A percentile compares a stretch with the other conserved stretches of the same genome.
phyloP scores from a whole-genome alignment of 225 moss, liverwort and hornwort species.

The Thuidium tamariscinum region DNA sequence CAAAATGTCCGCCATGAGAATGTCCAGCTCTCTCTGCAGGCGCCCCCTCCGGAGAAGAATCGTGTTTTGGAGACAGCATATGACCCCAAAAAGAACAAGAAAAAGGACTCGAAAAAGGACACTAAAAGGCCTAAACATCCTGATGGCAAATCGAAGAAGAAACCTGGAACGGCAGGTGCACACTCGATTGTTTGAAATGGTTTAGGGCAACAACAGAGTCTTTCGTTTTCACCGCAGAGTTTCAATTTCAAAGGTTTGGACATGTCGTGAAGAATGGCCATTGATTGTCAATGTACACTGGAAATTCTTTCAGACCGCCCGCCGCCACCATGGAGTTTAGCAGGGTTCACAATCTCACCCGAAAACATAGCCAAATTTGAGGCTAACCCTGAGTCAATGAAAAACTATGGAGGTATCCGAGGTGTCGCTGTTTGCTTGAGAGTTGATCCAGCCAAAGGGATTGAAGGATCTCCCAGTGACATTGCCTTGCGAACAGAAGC shows the following conservation, averaged over 20 bases:
- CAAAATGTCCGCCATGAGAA: background rate
- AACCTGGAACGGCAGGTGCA: constrained; percentile 9
- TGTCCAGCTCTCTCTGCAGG: constrained; percentile 2
- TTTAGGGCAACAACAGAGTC: background rate
- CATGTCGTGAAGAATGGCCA: background rate
- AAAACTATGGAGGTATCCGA: constrained; percentile 42
- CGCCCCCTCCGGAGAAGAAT: background rate
- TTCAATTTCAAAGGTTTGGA: background rate
- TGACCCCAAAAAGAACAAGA: background rate
- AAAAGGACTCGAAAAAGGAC: background rate
- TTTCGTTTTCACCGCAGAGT: background rate
- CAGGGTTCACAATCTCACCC: constrained; percentile 56
- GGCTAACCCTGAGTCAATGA: constrained; percentile 49
- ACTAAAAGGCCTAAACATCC: background rate
- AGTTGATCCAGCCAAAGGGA: constrained; percentile 47
- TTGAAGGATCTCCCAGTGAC: constrained; percentile 38
- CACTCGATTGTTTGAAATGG: background rate
- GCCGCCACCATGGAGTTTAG: constrained; percentile 47
- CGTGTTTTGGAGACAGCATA: background rate
- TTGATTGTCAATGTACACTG: background rate
- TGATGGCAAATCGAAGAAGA: constrained; percentile 10
- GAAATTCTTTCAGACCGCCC: background rate
- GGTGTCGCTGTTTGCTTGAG: constrained; percentile 48
- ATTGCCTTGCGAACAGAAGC: constrained; percentile 36
- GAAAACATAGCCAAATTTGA: constrained; percentile 68